These are phyloP conservation scores for Asterionellopsis glacialis DNA, from an alignment of 108 stramenopile genomes.

Conservation along the genomic window DNA sequence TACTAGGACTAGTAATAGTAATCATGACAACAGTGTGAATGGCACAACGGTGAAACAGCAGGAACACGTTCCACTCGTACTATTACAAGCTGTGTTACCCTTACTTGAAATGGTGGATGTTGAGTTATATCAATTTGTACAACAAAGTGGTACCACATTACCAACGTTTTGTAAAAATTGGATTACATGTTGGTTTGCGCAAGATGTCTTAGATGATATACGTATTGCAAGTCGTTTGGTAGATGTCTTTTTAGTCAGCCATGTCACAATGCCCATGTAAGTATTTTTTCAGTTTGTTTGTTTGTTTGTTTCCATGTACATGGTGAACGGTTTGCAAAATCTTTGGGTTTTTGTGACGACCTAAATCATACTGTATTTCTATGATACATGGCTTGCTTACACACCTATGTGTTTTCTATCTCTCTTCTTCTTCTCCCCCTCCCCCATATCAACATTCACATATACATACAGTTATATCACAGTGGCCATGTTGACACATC, in stretches of 20 bases:
- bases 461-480: background rate
- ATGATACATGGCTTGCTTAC: background rate
- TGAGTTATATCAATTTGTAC: background rate
- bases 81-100: background rate
- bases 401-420: background rate
- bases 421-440: background rate
- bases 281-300: background rate
- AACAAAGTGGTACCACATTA: background rate
- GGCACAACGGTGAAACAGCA: background rate
- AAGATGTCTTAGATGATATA: background rate
- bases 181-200: constrained; percentile 5
- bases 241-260: constrained; percentile 11
- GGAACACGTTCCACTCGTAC: too few relatives aligned
- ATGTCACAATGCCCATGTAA: constrained; percentile 12
- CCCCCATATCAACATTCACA: background rate
- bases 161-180: constrained; percentile 7
- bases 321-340: too few relatives aligned
- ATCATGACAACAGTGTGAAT: background rate
- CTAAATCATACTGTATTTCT: background rate
- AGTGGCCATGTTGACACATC: constrained; percentile 6
- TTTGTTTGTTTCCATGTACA: too few relatives aligned
- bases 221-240: constrained; percentile 2
- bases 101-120: background rate
- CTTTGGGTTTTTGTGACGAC: too few relatives aligned
- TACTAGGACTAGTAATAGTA: too few relatives aligned